Evolutionary conservation across 1,139 yeast genomes (phyloP).

Genomic region (Geotrichum siamense): DNA sequence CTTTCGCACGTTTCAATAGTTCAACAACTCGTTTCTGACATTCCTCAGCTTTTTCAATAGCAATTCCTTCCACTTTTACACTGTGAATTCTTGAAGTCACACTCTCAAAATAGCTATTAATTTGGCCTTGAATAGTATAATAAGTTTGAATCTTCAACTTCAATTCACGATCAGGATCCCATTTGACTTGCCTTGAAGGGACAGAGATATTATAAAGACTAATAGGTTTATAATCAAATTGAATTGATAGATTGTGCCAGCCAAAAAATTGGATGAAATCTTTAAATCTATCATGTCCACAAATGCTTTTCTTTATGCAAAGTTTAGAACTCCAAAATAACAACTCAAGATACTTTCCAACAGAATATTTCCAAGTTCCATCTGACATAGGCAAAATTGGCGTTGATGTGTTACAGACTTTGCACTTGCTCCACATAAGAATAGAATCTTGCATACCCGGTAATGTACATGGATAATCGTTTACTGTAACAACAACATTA

Average conservation of each 20-base stretch:
- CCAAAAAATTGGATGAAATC: slow-evolving; percentile 83
- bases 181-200: slow-evolving; percentile 64
- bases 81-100: slow-evolving; percentile 64
- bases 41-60: slow-evolving; percentile 62
- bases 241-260: slow-evolving; percentile 66
- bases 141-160: slow-evolving; percentile 60
- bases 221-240: slow-evolving; percentile 68
- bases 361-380: slow-evolving; percentile 80
- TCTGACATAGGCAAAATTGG: slow-evolving; percentile 85
- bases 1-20: slow-evolving; percentile 46
- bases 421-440: slow-evolving; percentile 90
- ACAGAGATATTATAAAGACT: slow-evolving; percentile 71
- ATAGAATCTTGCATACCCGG: slow-evolving; percentile 63
- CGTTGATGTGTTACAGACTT: slow-evolving; percentile 63
- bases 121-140: slow-evolving; percentile 47
- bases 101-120: slow-evolving; percentile 61
- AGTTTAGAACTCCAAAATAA: slow-evolving; percentile 63
- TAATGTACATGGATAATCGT: slow-evolving; percentile 47
- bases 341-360: slow-evolving; percentile 87
- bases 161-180: slow-evolving; percentile 69
- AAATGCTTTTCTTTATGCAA: slow-evolving; percentile 43
- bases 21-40: slow-evolving; percentile 56
- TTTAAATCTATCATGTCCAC: slow-evolving; percentile 72
- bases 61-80: slow-evolving; percentile 70
- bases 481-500: slow-evolving; percentile 70